These are phyloP conservation scores for Talaromyces funiculosus DNA, from an alignment of 2,329 filamentous ascomycete species.

Conservation along the genomic window DNA sequence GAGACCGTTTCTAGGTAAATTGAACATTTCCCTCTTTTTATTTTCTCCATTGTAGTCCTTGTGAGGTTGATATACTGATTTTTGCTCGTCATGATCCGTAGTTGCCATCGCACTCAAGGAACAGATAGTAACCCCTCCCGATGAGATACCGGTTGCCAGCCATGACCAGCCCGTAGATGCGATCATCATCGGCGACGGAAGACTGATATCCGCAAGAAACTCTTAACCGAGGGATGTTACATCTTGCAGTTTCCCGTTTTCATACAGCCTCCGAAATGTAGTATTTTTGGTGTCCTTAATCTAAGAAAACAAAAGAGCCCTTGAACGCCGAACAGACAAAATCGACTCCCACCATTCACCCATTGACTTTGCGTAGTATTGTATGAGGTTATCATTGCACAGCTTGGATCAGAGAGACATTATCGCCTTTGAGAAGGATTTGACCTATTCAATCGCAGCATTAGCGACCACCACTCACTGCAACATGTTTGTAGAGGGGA, in stretches of 20 bases:
- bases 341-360: background rate
- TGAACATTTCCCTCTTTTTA: constrained; percentile 20
- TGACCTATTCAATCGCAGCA: constrained; percentile 53
- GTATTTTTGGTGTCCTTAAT: background rate
- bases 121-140: constrained; percentile 65
- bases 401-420: constrained; percentile 72
- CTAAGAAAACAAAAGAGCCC: constrained; percentile 13
- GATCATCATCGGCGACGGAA: constrained; percentile 65
- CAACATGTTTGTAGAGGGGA: background rate
- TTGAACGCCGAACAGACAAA: constrained; percentile 16
- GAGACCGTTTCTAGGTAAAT: constrained; percentile 56
- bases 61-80: constrained; percentile 3
- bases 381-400: constrained; percentile 29
- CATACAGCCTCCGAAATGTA: constrained; percentile 5
- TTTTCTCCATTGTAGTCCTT: too few relatives aligned
- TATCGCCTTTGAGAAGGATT: constrained; percentile 82
- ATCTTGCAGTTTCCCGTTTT: constrained; percentile 14
- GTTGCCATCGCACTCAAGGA: constrained; percentile 80
- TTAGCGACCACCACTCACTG: background rate
- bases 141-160: constrained; percentile 66
- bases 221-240: constrained; percentile 18
- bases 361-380: background rate
- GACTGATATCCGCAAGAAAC: constrained; percentile 39
- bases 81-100: constrained; percentile 37
- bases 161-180: constrained; percentile 78